phyloP scores from a whole-genome alignment of 2,329 filamentous ascomycete genomes.

The Phyllosticta capitalensis region DNA sequence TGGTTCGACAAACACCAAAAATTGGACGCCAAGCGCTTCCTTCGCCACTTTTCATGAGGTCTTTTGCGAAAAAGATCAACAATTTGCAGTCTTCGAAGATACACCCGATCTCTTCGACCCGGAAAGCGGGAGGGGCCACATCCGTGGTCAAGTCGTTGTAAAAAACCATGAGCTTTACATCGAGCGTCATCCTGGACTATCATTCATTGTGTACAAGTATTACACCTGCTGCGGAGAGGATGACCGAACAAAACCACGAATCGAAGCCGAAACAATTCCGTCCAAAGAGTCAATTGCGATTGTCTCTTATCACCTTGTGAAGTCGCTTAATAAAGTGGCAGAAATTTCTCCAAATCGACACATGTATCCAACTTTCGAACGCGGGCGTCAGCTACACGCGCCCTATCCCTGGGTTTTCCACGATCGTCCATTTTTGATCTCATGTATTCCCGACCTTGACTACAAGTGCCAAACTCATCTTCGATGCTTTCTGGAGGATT shows the following conservation, averaged over 20 bases:
- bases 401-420: background rate
- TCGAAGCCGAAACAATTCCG: background rate
- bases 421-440: background rate
- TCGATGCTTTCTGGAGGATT: background rate
- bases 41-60: background rate
- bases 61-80: background rate
- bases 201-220: background rate
- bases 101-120: background rate
- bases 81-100: background rate
- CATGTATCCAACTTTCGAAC: background rate
- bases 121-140: background rate
- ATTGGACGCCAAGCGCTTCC: background rate
- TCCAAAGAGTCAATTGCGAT: background rate
- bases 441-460: background rate
- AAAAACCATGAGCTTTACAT: background rate
- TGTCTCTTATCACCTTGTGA: background rate
- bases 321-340: background rate
- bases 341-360: background rate
- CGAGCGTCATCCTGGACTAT: background rate
- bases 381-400: background rate
- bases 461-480: background rate
- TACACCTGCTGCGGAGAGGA: background rate
- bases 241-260: background rate
- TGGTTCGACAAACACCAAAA: too few species aligned
- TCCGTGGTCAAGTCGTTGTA: background rate